Evolutionary conservation across 1,139 yeast genomes (phyloP), one percentile per base, ranked within the genome.

Genomic region (Ogataea hybrid): DNA sequence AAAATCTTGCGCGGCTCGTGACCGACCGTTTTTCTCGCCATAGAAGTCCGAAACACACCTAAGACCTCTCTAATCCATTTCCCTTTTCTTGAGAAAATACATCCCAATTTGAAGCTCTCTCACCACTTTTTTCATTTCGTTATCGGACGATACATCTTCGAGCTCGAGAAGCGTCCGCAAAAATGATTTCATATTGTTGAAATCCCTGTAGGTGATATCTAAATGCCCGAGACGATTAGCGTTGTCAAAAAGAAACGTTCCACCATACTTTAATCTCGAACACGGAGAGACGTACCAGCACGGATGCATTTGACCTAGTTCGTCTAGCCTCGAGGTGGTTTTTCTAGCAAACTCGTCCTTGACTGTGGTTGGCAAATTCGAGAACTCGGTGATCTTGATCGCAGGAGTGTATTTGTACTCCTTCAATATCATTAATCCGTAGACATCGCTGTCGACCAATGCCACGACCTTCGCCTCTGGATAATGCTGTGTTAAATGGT

Each of bases 391-490:
- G 30, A 34, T 40, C 15, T 32, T 42, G 34, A 44, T 40, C 1
- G 43, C 25, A 4, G 44, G 41, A 8, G 45, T 47, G 17, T 42
- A 42, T 30, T 45, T 48, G 42, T 72, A 77, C 15, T 65, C 72
- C 27, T 69, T 64, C 49, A 75, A 68, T 15, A 86, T 86, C 50
- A 73, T 70, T 8, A 84, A 56, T 0, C 95, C 95, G 59, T 81
- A 78, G 1, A 87, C 79, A 57, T 86, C 95, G 6, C 86, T 75
- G 59, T 75, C 75, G 40, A 79, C 69, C 22, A 71, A 46, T 4
- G 70, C 77, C 61, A 62, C 73, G 46, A 74, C 70, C 51, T 68
- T 85, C 48, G 57, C 72, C 1, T 39, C 9, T 0, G 23, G 7
- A 55, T 73, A 70, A 41, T 69, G 66, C 43, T 61, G 60, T 47